phyloP scores from a whole-genome alignment of 768 basidiomycete species.

The Naganishia antarctica region DNA sequence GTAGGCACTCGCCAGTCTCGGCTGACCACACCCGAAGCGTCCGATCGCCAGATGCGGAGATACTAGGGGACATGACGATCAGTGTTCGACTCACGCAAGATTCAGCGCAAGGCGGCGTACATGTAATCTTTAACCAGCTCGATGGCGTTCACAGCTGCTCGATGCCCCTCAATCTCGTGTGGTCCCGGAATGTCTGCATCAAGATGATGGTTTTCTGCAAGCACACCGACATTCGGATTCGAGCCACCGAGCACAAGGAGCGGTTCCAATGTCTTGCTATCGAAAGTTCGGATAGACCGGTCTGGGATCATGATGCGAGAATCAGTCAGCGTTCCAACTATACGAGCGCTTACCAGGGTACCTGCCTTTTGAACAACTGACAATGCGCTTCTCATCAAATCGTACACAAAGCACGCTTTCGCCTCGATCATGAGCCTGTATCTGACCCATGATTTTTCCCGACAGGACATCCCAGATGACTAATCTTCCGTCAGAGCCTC shows the following conservation, averaged over 20 bases:
- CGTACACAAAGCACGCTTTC: conserved; percentile 43
- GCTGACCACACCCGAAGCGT: conserved; percentile 42
- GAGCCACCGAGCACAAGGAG: conserved; percentile 36
- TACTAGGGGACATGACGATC: conserved; percentile 20
- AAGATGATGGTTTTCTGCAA: conserved; percentile 23
- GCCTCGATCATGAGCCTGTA: conserved; percentile 34
- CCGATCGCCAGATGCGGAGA: conserved; percentile 45
- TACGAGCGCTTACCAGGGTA: conserved; percentile 11
- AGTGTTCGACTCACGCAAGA: background rate
- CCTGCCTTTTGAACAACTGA: conserved; percentile 44
- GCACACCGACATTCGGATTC: conserved; percentile 24
- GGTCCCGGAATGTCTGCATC: conserved; percentile 21
- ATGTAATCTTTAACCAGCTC: conserved; percentile 41
- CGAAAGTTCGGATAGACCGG: conserved; percentile 42
- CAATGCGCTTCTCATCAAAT: conserved; percentile 41
- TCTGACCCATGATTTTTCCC: conserved; percentile 34
- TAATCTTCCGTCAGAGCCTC: conserved; percentile 44
- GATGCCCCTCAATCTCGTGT: conserved; percentile 26
- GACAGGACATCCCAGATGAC: conserved; percentile 44
- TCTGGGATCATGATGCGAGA: conserved; percentile 32
- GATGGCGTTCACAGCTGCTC: conserved; percentile 43
- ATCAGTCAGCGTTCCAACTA: no score
- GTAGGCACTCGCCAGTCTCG: conserved; percentile 36
- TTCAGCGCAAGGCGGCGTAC: conserved; percentile 30
- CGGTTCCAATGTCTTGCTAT: conserved; percentile 37